These are phyloP conservation scores for Cryptococcus sp. DNA, from an alignment of 1,284 basidiomycete genomes.

Conservation along the genomic window DNA sequence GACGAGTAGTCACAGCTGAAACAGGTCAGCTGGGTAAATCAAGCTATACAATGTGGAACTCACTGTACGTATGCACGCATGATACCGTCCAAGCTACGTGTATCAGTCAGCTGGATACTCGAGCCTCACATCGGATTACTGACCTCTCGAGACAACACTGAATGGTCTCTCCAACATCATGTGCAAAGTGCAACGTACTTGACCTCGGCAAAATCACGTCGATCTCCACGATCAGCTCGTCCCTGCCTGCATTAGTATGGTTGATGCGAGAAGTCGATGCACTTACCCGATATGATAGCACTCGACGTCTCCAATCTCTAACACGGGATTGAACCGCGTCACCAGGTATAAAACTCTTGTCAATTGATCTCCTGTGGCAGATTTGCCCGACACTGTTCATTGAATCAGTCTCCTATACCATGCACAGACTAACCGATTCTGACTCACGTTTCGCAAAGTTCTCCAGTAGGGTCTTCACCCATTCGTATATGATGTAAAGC, in stretches of 20 bases:
- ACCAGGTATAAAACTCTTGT: conserved; percentile 51
- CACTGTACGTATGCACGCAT: conserved; percentile 50
- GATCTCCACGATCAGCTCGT: conserved; percentile 50
- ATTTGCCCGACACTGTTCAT: conserved; percentile 34
- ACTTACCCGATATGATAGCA: conserved; percentile 48
- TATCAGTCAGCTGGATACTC: background rate
- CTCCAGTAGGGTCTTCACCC: conserved; percentile 47
- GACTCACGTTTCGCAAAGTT: conserved; percentile 48
- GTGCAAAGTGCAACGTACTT: conserved; percentile 48
- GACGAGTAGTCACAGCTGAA: conserved; percentile 39
- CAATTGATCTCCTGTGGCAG: conserved; percentile 36
- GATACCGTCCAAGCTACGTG: conserved; percentile 44
- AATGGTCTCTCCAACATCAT: conserved; percentile 50
- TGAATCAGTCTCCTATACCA: conserved; percentile 1
- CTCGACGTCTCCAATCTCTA: conserved; percentile 44
- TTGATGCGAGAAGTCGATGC: background rate
- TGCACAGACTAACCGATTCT: background rate
- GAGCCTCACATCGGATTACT: conserved; percentile 13
- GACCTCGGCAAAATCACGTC: conserved; percentile 49
- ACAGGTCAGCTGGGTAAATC: background rate
- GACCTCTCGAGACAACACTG: conserved; percentile 42
- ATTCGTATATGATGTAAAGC: conserved; percentile 49
- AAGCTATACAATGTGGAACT: conserved; percentile 2
- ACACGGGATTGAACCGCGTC: conserved; percentile 46
- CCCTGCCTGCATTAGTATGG: conserved; percentile 15